Evolutionary conservation across 2,329 filamentous ascomycete genomes (phyloP), one percentile per base, ranked within the genome.

Genomic region (Penicillium carneum): DNA sequence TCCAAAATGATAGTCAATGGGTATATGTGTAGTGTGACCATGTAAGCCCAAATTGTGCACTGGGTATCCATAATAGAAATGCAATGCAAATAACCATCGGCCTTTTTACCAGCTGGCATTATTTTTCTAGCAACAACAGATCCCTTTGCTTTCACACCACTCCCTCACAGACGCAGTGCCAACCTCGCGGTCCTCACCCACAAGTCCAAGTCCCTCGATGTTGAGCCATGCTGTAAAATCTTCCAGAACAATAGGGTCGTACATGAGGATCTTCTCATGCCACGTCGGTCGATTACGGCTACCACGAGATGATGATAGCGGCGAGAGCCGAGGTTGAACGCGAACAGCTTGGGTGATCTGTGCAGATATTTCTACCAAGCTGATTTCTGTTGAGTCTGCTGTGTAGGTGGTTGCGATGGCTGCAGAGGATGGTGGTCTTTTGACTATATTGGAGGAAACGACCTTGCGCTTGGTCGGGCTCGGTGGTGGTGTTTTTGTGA

Each of bases 221-320:
- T 97, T 97, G 16, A 98, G 79, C 90, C 93, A 98, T 0, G 81
- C 79, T 0, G 93, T 86, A 14, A 99, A 81, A 66, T 97, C 93
- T 77, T 98, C 94, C 0, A 97, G 78, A 1, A 95, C 84, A 45
- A 99, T 90, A 0, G 94, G 92, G 70, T 98, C 93, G 74, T 96
- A 98, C 74, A 98, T 86, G 6, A 98, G 82, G 48, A 99, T 97
- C 79, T 93, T 96, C 77, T 98, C 92, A 69, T 96, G 84, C 91
- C 93, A 98, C 2, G 87, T 92, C 2, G 82, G 83, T 2, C 74
- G 71, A 6, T 70, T 74, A 7, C 75, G 72, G 59, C 83, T 73
- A 9, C 74, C 77, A 2, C 76, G 76, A 5, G 76, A 53, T 23
- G 58, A 56, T 16, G 64, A 62, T 6, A 52, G 56, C 1, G 53